A percentile compares a stretch with the other conserved stretches of the same genome.
Evolutionary conservation across 2,329 filamentous ascomycete genomes (phyloP).

Genomic region (Diaporthe capsici): DNA sequence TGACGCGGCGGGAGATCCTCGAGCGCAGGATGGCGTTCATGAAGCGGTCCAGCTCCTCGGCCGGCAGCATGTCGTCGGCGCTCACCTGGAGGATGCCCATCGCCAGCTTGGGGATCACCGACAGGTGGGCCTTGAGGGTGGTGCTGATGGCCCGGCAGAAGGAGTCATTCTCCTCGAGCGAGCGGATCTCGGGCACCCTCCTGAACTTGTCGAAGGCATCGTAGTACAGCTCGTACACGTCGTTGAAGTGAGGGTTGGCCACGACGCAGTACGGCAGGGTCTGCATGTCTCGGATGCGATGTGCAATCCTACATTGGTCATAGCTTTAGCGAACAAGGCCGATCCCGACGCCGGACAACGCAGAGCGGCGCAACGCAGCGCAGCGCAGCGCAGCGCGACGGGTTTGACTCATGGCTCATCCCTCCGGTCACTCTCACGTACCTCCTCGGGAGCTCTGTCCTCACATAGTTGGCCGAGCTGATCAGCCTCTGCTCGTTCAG

Average conservation of each 20-base stretch:
- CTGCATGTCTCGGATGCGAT: slow-evolving; percentile 97
- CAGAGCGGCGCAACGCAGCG: not conserved
- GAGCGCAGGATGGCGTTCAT: slow-evolving; percentile 95
- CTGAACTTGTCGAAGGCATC: slow-evolving; percentile 94
- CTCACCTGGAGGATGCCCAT: slow-evolving; percentile 95
- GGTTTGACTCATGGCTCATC: not conserved
- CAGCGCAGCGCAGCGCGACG: not conserved
- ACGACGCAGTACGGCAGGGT: slow-evolving; percentile 95
- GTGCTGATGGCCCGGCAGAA: slow-evolving; percentile 86
- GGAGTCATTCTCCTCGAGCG: slow-evolving; percentile 88
- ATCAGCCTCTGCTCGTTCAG: slow-evolving; percentile 91
- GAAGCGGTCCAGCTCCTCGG: slow-evolving; percentile 88
- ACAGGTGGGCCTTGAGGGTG: slow-evolving; percentile 88
- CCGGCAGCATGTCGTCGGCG: slow-evolving; percentile 76
- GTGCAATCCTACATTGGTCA: slow-evolving; percentile 76
- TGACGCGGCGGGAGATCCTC: slow-evolving; percentile 93
- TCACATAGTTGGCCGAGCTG: slow-evolving; percentile 97
- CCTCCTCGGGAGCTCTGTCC: slow-evolving; percentile 92
- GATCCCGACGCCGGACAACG: not conserved
- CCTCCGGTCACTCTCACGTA: slow-evolving; percentile 52
- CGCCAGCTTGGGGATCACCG: slow-evolving; percentile 92
- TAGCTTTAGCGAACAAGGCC: slow-evolving; percentile 22
- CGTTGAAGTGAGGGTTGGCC: slow-evolving; percentile 92
- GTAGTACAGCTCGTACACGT: slow-evolving; percentile 98
- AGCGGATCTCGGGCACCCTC: slow-evolving; percentile 85